phyloP scores from a whole-genome alignment of 257 asterid genomes.

The Penstemon davidsonii region DNA sequence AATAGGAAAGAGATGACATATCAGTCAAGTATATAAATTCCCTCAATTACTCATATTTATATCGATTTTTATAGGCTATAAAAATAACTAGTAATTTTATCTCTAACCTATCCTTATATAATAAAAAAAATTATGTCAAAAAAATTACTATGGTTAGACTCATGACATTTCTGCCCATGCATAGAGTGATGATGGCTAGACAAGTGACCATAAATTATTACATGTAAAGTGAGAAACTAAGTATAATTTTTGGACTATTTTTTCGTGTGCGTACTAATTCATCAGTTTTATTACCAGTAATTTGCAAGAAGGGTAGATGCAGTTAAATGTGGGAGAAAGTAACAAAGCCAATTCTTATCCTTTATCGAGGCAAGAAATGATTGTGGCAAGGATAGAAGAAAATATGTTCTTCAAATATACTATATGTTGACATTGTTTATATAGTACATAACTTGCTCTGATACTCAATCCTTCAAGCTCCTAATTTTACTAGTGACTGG shows the following conservation, averaged over 20 bases:
- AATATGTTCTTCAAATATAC: background rate
- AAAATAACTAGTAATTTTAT: background rate
- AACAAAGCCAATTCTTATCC: background rate
- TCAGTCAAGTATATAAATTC: constrained; percentile 15
- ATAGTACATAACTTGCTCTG: background rate
- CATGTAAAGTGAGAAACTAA: background rate
- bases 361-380: background rate
- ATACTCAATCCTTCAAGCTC: constrained; percentile 19
- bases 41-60: background rate
- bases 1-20: constrained; percentile 2
- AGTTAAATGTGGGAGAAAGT: background rate
- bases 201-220: background rate
- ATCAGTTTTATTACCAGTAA: constrained; percentile 1
- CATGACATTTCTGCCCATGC: background rate
- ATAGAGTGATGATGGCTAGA: background rate
- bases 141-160: background rate
- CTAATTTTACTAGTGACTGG: background rate
- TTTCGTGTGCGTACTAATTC: background rate
- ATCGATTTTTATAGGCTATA: constrained; percentile 5
- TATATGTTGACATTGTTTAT: constrained; percentile 11
- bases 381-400: background rate
- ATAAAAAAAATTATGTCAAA: background rate
- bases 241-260: background rate
- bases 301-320: background rate
- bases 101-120: background rate